Evolutionary conservation across 2,329 filamentous ascomycete genomes (phyloP).

Genomic region (Aspergillus sp.): DNA sequence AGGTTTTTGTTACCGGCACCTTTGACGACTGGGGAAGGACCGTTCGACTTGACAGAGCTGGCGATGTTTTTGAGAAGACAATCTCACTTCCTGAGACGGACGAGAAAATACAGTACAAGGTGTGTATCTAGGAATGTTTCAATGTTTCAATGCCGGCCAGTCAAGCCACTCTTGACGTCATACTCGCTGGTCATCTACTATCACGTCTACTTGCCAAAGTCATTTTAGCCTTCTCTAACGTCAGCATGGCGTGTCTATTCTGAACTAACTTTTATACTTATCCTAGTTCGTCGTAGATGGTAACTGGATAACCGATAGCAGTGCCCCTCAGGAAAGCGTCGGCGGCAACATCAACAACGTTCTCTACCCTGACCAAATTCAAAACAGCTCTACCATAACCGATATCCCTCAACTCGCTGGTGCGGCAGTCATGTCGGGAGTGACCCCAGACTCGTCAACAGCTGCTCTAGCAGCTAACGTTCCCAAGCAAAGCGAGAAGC

Average conservation of each 20-base stretch:
- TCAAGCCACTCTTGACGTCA: conserved; percentile 10
- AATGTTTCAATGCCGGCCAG: background rate
- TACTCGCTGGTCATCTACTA: conserved; percentile 11
- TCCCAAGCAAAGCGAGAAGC: conserved; percentile 23
- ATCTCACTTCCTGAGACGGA: conserved; percentile 61
- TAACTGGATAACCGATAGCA: conserved; percentile 76
- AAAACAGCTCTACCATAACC: conserved; percentile 10
- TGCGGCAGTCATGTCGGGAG: conserved; percentile 49
- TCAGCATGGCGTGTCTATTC: conserved; percentile 4
- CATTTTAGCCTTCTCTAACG: conserved; percentile 16
- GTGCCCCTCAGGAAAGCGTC: conserved; percentile 75
- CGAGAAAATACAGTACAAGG: conserved; percentile 91
- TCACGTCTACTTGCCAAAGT: background rate
- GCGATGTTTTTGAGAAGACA: conserved; percentile 67
- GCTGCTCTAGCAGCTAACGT: conserved; percentile 43
- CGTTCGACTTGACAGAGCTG: conserved; percentile 71
- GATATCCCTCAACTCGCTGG: conserved; percentile 9
- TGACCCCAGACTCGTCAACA: conserved; percentile 64
- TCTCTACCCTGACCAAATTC: conserved; percentile 66
- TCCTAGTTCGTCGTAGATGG: conserved; percentile 88
- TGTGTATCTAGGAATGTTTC: conserved; percentile 40
- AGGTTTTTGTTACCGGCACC: conserved; percentile 91
- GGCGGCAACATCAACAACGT: conserved; percentile 88
- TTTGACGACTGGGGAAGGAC: conserved; percentile 93
- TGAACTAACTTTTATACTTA: conserved; percentile 3